A percentile compares a stretch with the other conserved stretches of the same genome.
Conservation (phyloP, 1,284 basidiomycete genomes). For the Vanrija pseudolonga region DNA sequence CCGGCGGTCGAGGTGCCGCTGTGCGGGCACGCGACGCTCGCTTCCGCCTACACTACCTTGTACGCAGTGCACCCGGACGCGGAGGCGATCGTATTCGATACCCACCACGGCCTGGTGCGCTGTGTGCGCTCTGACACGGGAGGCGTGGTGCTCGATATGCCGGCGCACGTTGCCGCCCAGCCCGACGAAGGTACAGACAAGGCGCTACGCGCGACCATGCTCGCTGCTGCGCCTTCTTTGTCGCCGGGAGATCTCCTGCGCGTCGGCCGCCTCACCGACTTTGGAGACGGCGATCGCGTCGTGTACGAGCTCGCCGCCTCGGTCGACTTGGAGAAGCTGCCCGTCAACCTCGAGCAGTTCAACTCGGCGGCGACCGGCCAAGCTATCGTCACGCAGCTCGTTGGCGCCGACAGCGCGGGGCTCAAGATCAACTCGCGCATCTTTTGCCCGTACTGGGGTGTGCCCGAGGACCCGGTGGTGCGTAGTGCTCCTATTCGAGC, state of each 20-base stretch:
- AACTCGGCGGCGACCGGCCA: no score
- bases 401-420: not conserved
- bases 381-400: no score
- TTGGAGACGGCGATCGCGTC: slow-evolving; percentile 6
- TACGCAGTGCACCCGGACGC: slow-evolving; percentile 10
- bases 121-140: slow-evolving; percentile 7
- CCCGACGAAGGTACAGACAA: no score
- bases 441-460: no score
- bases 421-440: slow-evolving; percentile 24
- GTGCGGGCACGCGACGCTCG: slow-evolving; percentile 38
- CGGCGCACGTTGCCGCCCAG: slow-evolving; percentile 13
- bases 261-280: slow-evolving; percentile 2
- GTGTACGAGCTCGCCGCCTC: slow-evolving; percentile 10
- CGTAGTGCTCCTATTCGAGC: no score
- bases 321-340: slow-evolving; percentile 18
- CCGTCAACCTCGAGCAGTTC: no score
- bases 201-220: no score
- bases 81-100: slow-evolving; percentile 15
- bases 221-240: no score
- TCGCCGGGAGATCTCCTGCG: not conserved
- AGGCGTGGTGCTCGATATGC: slow-evolving; percentile 12
- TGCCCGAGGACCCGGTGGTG: no score
- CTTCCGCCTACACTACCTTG: slow-evolving; percentile 24
- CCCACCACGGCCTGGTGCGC: slow-evolving; percentile 17
- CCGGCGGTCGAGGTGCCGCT: slow-evolving; percentile 28